Evolutionary conservation across 78 protist species (phyloP).

Genomic region (Dictyostelium discoideum): DNA sequence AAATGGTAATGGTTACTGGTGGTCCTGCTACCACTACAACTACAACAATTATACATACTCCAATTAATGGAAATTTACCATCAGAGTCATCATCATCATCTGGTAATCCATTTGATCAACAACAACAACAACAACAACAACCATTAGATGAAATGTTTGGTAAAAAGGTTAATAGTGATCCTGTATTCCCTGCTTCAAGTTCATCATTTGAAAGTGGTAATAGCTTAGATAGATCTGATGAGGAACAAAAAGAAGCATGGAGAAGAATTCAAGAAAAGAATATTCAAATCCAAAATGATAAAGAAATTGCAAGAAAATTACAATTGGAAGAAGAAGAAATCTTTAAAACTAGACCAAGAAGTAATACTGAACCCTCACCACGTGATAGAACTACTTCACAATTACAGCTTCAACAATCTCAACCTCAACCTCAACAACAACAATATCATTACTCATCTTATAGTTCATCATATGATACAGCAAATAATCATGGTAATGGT

Average conservation of each 20-base stretch:
- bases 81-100: neutral
- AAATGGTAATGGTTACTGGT: neutral
- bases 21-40: neutral
- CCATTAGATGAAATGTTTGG: slow-evolving; percentile 44
- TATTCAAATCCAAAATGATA: slow-evolving; percentile 37
- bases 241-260: slow-evolving; percentile 69
- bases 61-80: neutral
- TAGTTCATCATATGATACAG: neutral
- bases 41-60: slow-evolving; percentile 6
- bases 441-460: neutral
- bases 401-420: neutral
- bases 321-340: slow-evolving; percentile 21
- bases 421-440: neutral
- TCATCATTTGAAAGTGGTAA: slow-evolving; percentile 67
- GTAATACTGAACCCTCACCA: slow-evolving; percentile 9
- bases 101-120: slow-evolving; percentile 21
- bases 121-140: neutral
- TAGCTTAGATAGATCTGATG: slow-evolving; percentile 22
- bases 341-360: neutral
- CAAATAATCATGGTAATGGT: neutral
- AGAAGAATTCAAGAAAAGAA: slow-evolving; percentile 46
- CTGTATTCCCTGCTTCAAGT: slow-evolving; percentile 34
- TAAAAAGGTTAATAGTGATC: slow-evolving; percentile 2
- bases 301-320: slow-evolving; percentile 16
- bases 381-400: neutral